Evolutionary conservation across 805 yeast genomes (phyloP), one percentile per base, ranked within the genome.

Genomic region (Kregervanrija delftensis): DNA sequence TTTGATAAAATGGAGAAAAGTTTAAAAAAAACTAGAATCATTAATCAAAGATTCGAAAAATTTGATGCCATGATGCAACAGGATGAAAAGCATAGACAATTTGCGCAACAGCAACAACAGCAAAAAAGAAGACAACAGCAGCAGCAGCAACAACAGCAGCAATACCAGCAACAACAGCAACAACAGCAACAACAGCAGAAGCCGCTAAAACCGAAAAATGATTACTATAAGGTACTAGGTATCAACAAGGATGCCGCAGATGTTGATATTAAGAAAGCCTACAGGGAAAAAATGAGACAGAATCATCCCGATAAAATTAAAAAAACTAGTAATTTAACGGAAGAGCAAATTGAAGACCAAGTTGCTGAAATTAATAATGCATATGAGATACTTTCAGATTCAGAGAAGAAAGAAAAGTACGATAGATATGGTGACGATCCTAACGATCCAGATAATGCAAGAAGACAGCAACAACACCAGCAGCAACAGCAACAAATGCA

Each of bases 281-380:
- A 89, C 65, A 71, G 96, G 47, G 71, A 79, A 8, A 76, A 82
- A 57, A 83, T 93, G 33, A 82, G 83, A 57, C 80, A 80, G 58
- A 87, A 75, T 61, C 99, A 91, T 59, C 99, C 99, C 0, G 99
- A 91, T 64, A 93, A 91, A 61, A 82, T 86, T 59, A 80, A 79
- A 55, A 57, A 51, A 13, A 41, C 41, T 10, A 81, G 79, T 33
- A 86, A 82, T 34, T 60, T 83, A 48, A 70, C 81, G 8, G 73
- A 77, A 30, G 86, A 81, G 31, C 76, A 83, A 47, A 83, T 84
- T 33, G 96, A 88, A 63, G 69, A 69, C 41, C 86, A 85, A 56
- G 93, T 91, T 90, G 88, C 95, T 40, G 90, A 83, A 44, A 86
- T 91, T 50, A 93, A 91, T 63, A 87, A 85, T 58, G 98, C 98